A percentile compares a stretch with the other conserved stretches of the same genome.
Conservation (phyloP, 169 alveolate species). For the Condylostoma magnum region DNA sequence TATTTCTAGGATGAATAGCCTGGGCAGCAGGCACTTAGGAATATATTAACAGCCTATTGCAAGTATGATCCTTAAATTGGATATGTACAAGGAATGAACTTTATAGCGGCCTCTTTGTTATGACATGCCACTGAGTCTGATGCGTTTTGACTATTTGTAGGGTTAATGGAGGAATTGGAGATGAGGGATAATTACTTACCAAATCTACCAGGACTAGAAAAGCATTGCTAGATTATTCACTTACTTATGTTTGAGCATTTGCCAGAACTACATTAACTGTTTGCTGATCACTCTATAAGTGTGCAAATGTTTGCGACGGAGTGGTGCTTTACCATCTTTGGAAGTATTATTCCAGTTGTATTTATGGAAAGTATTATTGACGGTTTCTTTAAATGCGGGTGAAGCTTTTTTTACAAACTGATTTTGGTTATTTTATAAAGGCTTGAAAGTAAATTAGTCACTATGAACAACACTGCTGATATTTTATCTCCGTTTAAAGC, state of each 20-base stretch:
- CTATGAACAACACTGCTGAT: background rate
- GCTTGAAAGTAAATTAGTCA: conserved; percentile 3
- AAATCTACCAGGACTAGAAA: conserved; percentile 56
- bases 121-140: conserved; percentile 62
- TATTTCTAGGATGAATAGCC: conserved; percentile 38
- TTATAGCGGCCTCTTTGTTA: conserved; percentile 61
- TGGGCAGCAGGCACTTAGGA: conserved; percentile 44
- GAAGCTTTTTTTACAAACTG: conserved; percentile 15
- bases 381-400: conserved; percentile 12
- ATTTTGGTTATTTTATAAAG: background rate
- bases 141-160: conserved; percentile 66
- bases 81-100: conserved; percentile 76
- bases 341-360: conserved; percentile 42
- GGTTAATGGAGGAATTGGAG: conserved; percentile 63
- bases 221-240: conserved; percentile 49
- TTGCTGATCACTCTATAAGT: conserved; percentile 34
- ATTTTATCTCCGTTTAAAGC: conserved; percentile 7
- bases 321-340: conserved; percentile 59
- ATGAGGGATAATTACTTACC: conserved; percentile 50
- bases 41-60: conserved; percentile 59
- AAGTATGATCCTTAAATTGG: conserved; percentile 56
- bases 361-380: conserved; percentile 31
- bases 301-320: conserved; percentile 60
- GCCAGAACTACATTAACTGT: conserved; percentile 13
- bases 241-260: conserved; percentile 26